These are phyloP conservation scores for Francoa sonchifolia DNA, from an alignment of 441 rosid species.

Conservation along the genomic window DNA sequence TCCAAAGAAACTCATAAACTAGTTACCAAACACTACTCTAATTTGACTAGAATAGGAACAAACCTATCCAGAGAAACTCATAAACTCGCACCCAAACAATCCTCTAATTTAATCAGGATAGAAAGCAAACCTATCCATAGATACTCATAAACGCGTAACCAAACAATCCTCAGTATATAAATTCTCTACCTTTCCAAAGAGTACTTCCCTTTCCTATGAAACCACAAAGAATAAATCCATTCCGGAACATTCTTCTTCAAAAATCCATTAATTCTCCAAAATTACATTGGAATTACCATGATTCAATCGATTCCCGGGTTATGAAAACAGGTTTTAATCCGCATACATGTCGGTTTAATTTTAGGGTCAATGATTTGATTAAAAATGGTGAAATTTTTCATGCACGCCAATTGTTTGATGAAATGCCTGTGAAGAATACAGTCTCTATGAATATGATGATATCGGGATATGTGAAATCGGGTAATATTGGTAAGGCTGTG, in stretches of 20 bases:
- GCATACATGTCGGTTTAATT: constrained; percentile 45
- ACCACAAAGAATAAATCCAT: constrained; percentile 11
- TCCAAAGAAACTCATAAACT: too few species aligned
- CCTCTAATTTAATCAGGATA: too few species aligned
- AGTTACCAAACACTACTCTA: too few species aligned
- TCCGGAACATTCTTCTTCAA: constrained; percentile 14
- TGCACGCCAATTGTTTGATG: constrained; percentile 65
- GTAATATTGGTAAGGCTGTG: constrained; percentile 37
- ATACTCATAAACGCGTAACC: too few species aligned
- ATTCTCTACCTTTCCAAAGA: too few species aligned
- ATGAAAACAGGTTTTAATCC: constrained; percentile 69
- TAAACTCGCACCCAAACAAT: too few species aligned
- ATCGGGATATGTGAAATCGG: constrained; percentile 45
- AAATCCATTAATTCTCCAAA: constrained; percentile 4
- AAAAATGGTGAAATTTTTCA: constrained; percentile 25
- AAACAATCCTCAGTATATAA: too few species aligned
- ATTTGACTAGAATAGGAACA: too few species aligned
- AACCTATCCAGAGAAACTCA: too few species aligned
- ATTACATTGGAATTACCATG: constrained; percentile 8
- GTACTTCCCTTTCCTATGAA: constrained; percentile 14
- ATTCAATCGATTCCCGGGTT: constrained; percentile 42
- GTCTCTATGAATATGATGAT: constrained; percentile 54
- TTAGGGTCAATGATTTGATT: constrained; percentile 20
- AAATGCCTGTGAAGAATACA: constrained; percentile 57
- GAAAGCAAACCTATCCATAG: too few species aligned